Evolutionary conservation across 2,329 filamentous ascomycete species (phyloP).

Genomic region (Fusarium acutatum): DNA sequence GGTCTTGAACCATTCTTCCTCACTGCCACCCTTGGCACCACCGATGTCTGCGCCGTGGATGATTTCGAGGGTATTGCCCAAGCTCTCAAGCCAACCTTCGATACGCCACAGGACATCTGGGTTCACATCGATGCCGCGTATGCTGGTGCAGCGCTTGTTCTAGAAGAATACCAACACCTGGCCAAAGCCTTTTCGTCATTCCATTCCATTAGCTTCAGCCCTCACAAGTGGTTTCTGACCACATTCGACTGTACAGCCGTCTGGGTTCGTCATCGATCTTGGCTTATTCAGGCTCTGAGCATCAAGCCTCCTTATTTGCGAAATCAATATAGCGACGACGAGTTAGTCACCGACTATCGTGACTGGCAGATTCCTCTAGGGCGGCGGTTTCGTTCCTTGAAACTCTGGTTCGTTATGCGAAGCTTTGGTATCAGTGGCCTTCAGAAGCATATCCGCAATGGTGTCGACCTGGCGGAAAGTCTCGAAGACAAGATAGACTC

Average conservation of each 20-base stretch:
- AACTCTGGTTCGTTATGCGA: constrained; percentile 94
- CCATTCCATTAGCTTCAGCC: constrained; percentile 93
- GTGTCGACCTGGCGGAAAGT: constrained; percentile 72
- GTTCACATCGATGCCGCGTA: constrained; percentile 95
- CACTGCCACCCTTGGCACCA: constrained; percentile 85
- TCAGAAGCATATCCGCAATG: constrained; percentile 74
- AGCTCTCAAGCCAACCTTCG: constrained; percentile 48
- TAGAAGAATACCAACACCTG: constrained; percentile 80
- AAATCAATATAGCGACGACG: constrained; percentile 81
- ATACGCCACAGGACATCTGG: constrained; percentile 70
- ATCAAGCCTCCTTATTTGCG: constrained; percentile 83
- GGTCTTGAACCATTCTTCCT: constrained; percentile 88
- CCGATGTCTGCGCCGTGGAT: constrained; percentile 87
- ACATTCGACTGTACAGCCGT: constrained; percentile 90
- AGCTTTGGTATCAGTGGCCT: constrained; percentile 82
- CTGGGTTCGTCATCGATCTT: constrained; percentile 77
- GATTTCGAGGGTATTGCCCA: constrained; percentile 75
- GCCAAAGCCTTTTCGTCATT: constrained; percentile 70
- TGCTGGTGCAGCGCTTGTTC: constrained; percentile 84
- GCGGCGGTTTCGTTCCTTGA: constrained; percentile 84
- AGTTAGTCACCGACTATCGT: constrained; percentile 91
- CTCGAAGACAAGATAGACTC: constrained; percentile 70
- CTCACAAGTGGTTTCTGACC: constrained; percentile 97
- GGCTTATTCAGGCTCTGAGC: constrained; percentile 81
- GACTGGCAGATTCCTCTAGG: constrained; percentile 98